A percentile compares a stretch with the other conserved stretches of the same genome.
Conservation (phyloP, 129 eudicot species). For the Saposhnikovia divaricata region DNA sequence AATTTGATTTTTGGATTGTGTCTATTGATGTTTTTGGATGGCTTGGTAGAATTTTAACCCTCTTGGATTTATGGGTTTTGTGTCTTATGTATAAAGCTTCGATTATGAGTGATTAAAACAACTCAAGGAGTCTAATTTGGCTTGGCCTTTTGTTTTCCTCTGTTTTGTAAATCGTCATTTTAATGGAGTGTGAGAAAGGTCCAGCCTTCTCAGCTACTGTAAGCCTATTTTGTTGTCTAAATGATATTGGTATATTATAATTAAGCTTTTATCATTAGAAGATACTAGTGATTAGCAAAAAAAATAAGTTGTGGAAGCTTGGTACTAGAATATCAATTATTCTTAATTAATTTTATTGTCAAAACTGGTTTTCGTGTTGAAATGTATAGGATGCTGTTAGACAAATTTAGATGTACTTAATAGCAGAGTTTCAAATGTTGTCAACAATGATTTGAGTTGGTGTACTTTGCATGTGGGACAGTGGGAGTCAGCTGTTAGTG, state of each 20-base stretch:
- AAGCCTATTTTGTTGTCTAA: neutral
- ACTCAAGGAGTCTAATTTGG: neutral
- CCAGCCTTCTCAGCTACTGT: neutral
- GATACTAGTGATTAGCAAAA: neutral
- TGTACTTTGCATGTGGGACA: conserved; percentile 1
- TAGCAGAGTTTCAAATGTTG: neutral
- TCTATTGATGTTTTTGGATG: too few relatives aligned
- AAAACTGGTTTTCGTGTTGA: neutral
- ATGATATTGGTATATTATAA: neutral
- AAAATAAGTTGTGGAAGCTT: neutral
- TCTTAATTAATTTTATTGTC: too few relatives aligned
- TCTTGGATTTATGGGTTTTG: too few relatives aligned
- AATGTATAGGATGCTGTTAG: neutral
- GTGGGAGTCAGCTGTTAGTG: neutral
- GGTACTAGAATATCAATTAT: neutral
- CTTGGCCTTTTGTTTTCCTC: neutral
- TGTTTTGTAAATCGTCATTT: neutral
- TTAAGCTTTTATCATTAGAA: neutral
- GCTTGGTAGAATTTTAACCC: too few relatives aligned
- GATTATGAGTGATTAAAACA: too few relatives aligned
- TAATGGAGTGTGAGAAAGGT: neutral
- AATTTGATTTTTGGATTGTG: too few relatives aligned
- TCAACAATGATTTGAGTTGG: neutral
- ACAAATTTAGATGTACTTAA: neutral
- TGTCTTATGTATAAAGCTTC: too few relatives aligned